Conservation (phyloP, 768 basidiomycete species). For the Clathrus columnatus region DNA sequence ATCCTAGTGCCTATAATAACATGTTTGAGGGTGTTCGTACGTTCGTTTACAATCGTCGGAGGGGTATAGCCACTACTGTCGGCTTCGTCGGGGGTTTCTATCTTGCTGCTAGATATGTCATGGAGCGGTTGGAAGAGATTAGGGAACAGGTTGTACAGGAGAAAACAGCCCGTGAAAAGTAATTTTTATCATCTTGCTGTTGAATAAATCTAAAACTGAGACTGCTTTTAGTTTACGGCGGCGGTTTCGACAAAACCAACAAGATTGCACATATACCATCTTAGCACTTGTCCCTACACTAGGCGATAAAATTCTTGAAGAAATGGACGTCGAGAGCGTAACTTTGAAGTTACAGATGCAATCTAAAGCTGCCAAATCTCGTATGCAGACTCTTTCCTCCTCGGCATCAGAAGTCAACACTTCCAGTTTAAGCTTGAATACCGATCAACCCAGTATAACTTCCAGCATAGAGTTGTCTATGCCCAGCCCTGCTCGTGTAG, state of each 20-base stretch:
- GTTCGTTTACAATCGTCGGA: constrained; percentile 43
- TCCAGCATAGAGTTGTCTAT: constrained; percentile 29
- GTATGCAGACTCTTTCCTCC: constrained; percentile 6
- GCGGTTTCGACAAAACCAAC: constrained; percentile 68
- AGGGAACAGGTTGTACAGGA: constrained; percentile 55
- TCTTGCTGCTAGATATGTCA: constrained; percentile 50
- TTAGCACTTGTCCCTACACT: constrained; percentile 38
- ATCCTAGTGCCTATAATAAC: background rate
- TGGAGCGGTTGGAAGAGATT: constrained; percentile 54
- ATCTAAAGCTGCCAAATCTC: constrained; percentile 28
- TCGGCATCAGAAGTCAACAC: constrained; percentile 7
- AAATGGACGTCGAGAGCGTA: constrained; percentile 52
- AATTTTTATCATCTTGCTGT: constrained; percentile 19
- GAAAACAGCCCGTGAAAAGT: constrained; percentile 60
- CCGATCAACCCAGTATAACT: constrained; percentile 23
- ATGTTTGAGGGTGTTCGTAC: constrained; percentile 39
- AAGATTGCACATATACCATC: constrained; percentile 68
- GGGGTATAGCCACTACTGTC: constrained; percentile 39
- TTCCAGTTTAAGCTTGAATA: constrained; percentile 14
- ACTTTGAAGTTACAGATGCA: constrained; percentile 46
- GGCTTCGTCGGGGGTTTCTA: constrained; percentile 55
- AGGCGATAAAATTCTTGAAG: constrained; percentile 15
- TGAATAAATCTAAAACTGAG: background rate
- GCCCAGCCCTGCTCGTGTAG: constrained; percentile 20
- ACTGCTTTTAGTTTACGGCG: constrained; percentile 45